Percentiles rank a stretch among this genome's conserved stretches.
phyloP scores from a whole-genome alignment of 768 basidiomycete genomes.

The Glaciozyma martinii region DNA sequence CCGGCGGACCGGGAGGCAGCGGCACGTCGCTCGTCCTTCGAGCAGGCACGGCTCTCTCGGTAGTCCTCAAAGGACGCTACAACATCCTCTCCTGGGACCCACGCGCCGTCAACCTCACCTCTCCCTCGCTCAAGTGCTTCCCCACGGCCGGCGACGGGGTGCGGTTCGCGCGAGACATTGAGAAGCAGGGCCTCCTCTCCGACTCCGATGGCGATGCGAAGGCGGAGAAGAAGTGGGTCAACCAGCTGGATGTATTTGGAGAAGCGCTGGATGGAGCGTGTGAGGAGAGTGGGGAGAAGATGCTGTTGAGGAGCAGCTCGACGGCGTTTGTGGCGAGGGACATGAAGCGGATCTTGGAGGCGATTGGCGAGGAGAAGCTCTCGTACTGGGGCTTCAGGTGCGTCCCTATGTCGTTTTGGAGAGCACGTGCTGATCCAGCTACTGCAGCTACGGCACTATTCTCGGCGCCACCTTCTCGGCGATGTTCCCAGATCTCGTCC shows the following conservation, averaged over 20 bases:
- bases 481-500: slow-evolving; percentile 33
- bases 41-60: slow-evolving; percentile 4
- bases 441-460: slow-evolving; percentile 30
- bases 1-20: slow-evolving; percentile 29
- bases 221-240: slow-evolving; percentile 8
- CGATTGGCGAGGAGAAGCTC: slow-evolving; percentile 28
- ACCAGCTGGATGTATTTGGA: slow-evolving; percentile 1
- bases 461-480: slow-evolving; percentile 31
- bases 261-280: slow-evolving; percentile 16
- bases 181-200: slow-evolving; percentile 11
- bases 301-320: slow-evolving; percentile 15
- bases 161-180: slow-evolving; percentile 16
- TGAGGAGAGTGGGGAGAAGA: neutral
- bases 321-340: slow-evolving; percentile 31
- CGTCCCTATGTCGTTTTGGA: neutral
- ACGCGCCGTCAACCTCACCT: slow-evolving; percentile 29
- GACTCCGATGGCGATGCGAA: neutral
- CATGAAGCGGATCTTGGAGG: slow-evolving; percentile 28
- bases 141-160: slow-evolving; percentile 15
- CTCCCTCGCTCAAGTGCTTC: slow-evolving; percentile 28
- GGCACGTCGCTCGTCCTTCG: slow-evolving; percentile 18
- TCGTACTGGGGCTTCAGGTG: slow-evolving; percentile 34
- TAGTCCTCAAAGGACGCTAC: slow-evolving; percentile 27
- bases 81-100: slow-evolving; percentile 33
- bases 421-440: neutral